Evolutionary conservation across 768 basidiomycete species (phyloP), one percentile per base, ranked within the genome.

Genomic region (Hypholoma sublateritium): DNA sequence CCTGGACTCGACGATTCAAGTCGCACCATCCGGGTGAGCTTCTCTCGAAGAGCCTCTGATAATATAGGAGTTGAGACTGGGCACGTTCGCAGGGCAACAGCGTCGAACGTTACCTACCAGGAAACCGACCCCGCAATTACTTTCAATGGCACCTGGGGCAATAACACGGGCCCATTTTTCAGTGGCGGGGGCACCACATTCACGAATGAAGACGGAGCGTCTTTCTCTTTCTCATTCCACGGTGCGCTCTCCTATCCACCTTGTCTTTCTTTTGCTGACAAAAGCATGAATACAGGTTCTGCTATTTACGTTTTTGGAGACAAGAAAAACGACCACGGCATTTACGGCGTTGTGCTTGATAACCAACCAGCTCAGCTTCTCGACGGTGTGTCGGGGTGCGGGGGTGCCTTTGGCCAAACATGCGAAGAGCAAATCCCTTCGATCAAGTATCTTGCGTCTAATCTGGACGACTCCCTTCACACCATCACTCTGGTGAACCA

Each of bases 291-390:
- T 50, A 3, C 57, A 79, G 78, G 76, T 39, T 77, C 77, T 19
- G 74, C 77, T 0, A 64, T 80, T 24, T 78, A 77, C 53, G 69
- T 80, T 13, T 72, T 77, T 37, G 79, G 80, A 2, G 80, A 80
- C 67, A 80, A 79, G 62, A 79, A 77, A 62, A 78, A 78, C 53
- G 76, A 81, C 61, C 79, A 82, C 56, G 72, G 80, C 0, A 61
- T 73, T 7, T 82, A 78, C 63, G 71, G 66, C 19, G 74, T 79
- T 21, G 62, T 61, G 6, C 66, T 81, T 4, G 79, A 81, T 61
- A 65, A 66, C 46, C 62, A 60, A 4, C 61, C 72, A n/a, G 60
- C 72, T 12, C 62, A 74, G 50, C 58, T 69, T 9, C 74, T 70
- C 57, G 68, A 70, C 58, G 78, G 77, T 5, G 67, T 74, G 37